Evolutionary conservation across 2,329 filamentous ascomycete genomes (phyloP).

Genomic region (Apiospora saccharicola): DNA sequence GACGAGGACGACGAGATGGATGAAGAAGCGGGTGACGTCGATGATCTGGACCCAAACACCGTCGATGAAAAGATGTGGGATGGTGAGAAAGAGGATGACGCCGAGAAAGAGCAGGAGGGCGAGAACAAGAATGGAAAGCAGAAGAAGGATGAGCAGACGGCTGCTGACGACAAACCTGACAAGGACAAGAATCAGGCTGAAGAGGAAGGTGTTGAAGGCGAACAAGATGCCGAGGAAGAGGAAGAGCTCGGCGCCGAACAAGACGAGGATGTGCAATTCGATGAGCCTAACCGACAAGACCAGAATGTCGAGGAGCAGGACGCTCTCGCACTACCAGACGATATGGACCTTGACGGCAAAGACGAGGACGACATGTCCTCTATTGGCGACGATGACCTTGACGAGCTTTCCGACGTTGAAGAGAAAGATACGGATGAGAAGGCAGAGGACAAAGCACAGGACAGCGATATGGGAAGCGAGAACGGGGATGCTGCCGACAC

Average conservation of each 20-base stretch:
- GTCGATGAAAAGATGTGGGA: conserved; percentile 99
- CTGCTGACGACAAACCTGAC: conserved; percentile 57
- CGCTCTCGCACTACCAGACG: conserved; percentile 83
- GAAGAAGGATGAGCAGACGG: conserved; percentile 68
- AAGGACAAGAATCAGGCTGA: conserved; percentile 62
- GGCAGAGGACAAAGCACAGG: conserved; percentile 43
- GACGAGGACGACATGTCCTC: conserved; percentile 63
- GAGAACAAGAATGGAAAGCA: conserved; percentile 76
- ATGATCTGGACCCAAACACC: conserved; percentile 86
- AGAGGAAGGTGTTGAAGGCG: conserved; percentile 47
- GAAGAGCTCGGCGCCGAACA: conserved; percentile 69
- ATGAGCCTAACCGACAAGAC: conserved; percentile 68
- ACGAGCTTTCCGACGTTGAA: conserved; percentile 61
- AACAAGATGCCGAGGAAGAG: conserved; percentile 59
- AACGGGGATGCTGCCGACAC: conserved; percentile 57
- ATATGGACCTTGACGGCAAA: conserved; percentile 79
- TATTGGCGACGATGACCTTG: conserved; percentile 63
- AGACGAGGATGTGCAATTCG: conserved; percentile 62
- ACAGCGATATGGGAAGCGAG: conserved; percentile 49
- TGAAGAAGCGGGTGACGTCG: conserved; percentile 88
- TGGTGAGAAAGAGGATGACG: conserved; percentile 78
- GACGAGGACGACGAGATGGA: conserved; percentile 80
- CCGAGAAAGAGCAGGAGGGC: conserved; percentile 82
- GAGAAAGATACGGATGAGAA: conserved; percentile 52
- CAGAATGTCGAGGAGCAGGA: conserved; percentile 84